phyloP scores from a whole-genome alignment of 805 yeast genomes.

The Brettanomyces sp. region DNA sequence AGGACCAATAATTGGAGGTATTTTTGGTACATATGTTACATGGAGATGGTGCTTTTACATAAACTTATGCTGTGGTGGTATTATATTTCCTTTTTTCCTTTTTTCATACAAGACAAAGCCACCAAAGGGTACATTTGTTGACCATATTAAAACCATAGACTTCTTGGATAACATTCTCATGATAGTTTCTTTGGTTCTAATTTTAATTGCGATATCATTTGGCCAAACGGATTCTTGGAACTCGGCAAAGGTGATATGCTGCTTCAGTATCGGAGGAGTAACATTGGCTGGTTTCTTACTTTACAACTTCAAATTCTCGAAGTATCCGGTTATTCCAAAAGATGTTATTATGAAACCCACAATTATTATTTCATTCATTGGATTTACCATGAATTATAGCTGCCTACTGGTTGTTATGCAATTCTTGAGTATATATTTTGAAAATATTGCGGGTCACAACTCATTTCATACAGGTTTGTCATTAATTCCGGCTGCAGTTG shows the following conservation, averaged over 20 bases:
- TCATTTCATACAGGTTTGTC: slow-evolving; percentile 39
- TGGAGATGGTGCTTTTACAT: slow-evolving; percentile 75
- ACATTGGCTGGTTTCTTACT: slow-evolving; percentile 25
- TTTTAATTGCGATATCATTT: slow-evolving; percentile 43
- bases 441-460: slow-evolving; percentile 31
- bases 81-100: slow-evolving; percentile 29
- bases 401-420: slow-evolving; percentile 9
- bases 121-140: slow-evolving; percentile 28
- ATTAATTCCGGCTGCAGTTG: slow-evolving; percentile 31
- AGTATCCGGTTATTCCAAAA: slow-evolving; percentile 36
- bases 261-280: slow-evolving; percentile 38
- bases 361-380: background rate
- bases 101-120: slow-evolving; percentile 38
- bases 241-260: slow-evolving; percentile 40
- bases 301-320: slow-evolving; percentile 33
- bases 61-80: slow-evolving; percentile 56
- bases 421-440: slow-evolving; percentile 40
- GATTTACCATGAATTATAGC: no score
- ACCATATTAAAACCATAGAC: slow-evolving; percentile 36
- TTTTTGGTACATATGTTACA: slow-evolving; percentile 41
- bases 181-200: slow-evolving; percentile 33
- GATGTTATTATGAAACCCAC: slow-evolving; percentile 18
- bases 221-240: slow-evolving; percentile 49
- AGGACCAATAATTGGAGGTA: slow-evolving; percentile 65
- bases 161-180: slow-evolving; percentile 38